phyloP scores from a whole-genome alignment of 306 rosid species.

The Betula pendula region DNA sequence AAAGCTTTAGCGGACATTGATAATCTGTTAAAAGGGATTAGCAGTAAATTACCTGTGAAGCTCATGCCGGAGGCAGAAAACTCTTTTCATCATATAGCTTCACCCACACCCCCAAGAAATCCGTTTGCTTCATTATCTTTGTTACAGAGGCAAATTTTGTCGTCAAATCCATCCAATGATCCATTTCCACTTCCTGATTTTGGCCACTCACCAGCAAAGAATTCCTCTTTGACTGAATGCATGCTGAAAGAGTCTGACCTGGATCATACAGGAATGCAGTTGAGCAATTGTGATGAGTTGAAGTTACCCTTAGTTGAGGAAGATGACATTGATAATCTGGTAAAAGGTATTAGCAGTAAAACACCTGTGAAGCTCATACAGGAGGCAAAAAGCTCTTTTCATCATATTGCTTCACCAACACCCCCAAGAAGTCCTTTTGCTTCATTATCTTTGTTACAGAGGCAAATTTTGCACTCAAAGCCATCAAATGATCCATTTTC shows the following conservation, averaged over 20 bases:
- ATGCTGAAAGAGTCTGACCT: slow-evolving; percentile 25
- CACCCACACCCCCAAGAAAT: slow-evolving; percentile 73
- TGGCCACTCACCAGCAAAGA: slow-evolving; percentile 33
- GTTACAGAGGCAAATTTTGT: slow-evolving; percentile 50
- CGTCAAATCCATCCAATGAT: slow-evolving; percentile 48
- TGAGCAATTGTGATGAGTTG: slow-evolving; percentile 20
- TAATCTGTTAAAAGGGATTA: slow-evolving; percentile 43
- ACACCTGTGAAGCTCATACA: slow-evolving; percentile 36
- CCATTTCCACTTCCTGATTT: slow-evolving; percentile 61
- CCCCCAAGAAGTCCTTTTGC: slow-evolving; percentile 80
- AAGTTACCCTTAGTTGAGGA: slow-evolving; percentile 23
- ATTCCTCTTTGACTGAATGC: slow-evolving; percentile 26
- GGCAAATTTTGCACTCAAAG: slow-evolving; percentile 45
- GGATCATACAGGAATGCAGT: slow-evolving; percentile 36
- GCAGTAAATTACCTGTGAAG: slow-evolving; percentile 38
- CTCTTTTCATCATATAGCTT: slow-evolving; percentile 37
- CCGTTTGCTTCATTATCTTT: slow-evolving; percentile 54
- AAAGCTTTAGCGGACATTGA: slow-evolving; percentile 43
- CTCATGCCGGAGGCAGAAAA: slow-evolving; percentile 32
- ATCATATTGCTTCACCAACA: slow-evolving; percentile 57
- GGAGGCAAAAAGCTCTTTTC: slow-evolving; percentile 33
- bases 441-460: slow-evolving; percentile 40
- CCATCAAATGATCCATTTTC: slow-evolving; percentile 65
- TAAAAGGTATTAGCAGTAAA: slow-evolving; percentile 35
- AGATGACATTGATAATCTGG: slow-evolving; percentile 41